Base-by-base conservation (phyloP, 2,329 filamentous ascomycete genomes). In the Apiospora kogelbergensis region DNA sequence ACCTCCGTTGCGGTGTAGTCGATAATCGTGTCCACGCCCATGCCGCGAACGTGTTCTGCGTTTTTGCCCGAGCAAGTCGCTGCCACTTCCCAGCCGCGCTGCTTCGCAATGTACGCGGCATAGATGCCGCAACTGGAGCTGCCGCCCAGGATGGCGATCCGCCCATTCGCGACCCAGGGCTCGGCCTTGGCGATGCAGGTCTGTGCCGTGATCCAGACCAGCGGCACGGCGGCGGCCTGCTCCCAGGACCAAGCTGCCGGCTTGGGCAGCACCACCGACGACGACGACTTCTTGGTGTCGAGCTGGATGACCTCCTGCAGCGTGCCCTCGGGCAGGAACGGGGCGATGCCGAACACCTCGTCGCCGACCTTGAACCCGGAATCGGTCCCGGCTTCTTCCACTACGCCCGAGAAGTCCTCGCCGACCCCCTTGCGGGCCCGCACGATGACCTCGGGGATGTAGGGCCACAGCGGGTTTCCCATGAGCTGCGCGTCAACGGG, bases 91-190 rank as follows among this genome's bases (percentile, higher is more conserved):
- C 72, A 75, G 15, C 72, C 72, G n/a, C 71, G 71, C 64, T 67
- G 57, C 20, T 65, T 66, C 2, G 73, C 74, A 3, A 74, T 46
- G 10, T 69, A 65, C 7, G 71, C 63, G 2, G 67, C 66, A 68
- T 74, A 73, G 67, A 74, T 70, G 9, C 73, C 72, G 1, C 66
- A 72, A 20, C 67, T 68, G 1, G 73, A 74, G 41, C 70, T 72
- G 33, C 72, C 73, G 13, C 73, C 71, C 26, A 74, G 63, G 13
- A 75, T 63, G 2, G 68, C 70, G 17, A 73, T 63, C 42, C 65
- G 70, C 40, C 68, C 46, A 15, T 65, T 17, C 9, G 44, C 6
- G 48, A 70, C 60, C 20, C 67, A 69, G 0, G 65, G 46, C 45
- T 65, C 68, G 57, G 67, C 67, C 63, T 67, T 67, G 26, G 71